Conservation (phyloP, 352 stramenopile species). For the Thraustochytrium striatum region DNA sequence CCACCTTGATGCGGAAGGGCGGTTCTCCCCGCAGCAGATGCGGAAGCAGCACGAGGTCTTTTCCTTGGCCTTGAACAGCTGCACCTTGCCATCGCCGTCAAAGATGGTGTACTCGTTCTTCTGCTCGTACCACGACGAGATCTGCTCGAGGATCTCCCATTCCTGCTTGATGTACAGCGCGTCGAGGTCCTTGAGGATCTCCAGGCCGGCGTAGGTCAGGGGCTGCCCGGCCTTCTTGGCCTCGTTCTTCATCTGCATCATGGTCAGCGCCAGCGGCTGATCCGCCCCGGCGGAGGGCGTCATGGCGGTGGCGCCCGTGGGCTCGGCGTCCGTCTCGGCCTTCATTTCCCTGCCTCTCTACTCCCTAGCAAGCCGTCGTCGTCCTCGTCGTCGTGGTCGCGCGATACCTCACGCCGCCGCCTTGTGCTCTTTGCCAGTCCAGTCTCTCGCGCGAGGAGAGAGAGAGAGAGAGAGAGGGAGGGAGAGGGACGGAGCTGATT, state of each 20-base stretch:
- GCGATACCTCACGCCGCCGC: no score
- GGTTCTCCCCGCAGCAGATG: constrained; percentile 48
- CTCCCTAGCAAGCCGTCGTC: no score
- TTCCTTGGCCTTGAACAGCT: constrained; percentile 44
- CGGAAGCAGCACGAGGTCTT: constrained; percentile 45
- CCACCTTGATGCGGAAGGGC: constrained; percentile 45
- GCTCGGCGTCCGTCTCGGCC: not conserved
- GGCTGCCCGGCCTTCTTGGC: constrained; percentile 2
- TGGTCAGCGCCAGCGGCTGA: constrained; percentile 2
- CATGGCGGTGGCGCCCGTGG: not conserved
- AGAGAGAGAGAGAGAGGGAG: no score
- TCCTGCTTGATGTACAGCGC: constrained; percentile 44
- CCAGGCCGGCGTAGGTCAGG: constrained; percentile 37
- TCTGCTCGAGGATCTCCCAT: constrained; percentile 47
- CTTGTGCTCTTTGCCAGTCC: no score
- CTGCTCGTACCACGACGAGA: constrained; percentile 46
- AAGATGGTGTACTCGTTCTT: constrained; percentile 47
- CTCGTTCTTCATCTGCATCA: constrained; percentile 36
- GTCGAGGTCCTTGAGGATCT: constrained; percentile 41
- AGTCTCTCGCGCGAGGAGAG: no score
- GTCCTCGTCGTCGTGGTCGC: no score
- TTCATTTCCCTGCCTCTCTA: not conserved
- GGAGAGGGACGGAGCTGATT: no score
- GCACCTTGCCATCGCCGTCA: constrained; percentile 39
- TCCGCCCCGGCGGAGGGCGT: not conserved